Evolutionary conservation across 345 rosid species (phyloP).

Genomic region (Bruguiera gymnorhiza): DNA sequence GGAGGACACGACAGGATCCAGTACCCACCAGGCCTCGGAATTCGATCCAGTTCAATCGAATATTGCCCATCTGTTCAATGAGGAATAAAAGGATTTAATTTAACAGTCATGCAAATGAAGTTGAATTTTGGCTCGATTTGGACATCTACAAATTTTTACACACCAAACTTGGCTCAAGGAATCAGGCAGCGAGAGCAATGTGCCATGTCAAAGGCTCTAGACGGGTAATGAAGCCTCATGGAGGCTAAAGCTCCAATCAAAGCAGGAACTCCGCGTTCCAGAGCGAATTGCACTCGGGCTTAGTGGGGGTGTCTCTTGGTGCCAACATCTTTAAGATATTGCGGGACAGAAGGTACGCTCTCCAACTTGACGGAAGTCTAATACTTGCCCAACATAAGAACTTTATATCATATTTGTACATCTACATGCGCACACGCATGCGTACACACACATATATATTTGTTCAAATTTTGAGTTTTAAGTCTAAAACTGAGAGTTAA

Average conservation of each 20-base stretch:
- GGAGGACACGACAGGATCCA: no score
- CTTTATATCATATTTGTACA: no score
- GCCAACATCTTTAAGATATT: constrained; percentile 41
- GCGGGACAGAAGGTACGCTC: constrained; percentile 40
- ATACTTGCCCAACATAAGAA: no score
- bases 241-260: constrained; percentile 40
- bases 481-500: no score
- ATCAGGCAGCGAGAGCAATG: constrained; percentile 51
- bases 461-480: no score
- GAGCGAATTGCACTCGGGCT: constrained; percentile 45
- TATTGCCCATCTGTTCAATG: no score
- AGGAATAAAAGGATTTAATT: no score
- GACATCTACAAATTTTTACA: background rate
- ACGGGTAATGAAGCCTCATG: constrained; percentile 41
- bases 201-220: constrained; percentile 48
- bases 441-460: no score
- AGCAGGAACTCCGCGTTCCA: constrained; percentile 47
- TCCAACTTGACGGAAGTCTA: constrained; percentile 31
- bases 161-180: constrained; percentile 39
- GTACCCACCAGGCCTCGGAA: no score
- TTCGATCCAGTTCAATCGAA: no score
- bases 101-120: background rate
- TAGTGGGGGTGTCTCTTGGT: constrained; percentile 47
- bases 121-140: background rate
- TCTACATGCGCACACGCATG: no score